Evolutionary conservation across 257 asterid genomes (phyloP), one percentile per base, ranked within the genome.

Genomic region (Eucommia ulmoides): DNA sequence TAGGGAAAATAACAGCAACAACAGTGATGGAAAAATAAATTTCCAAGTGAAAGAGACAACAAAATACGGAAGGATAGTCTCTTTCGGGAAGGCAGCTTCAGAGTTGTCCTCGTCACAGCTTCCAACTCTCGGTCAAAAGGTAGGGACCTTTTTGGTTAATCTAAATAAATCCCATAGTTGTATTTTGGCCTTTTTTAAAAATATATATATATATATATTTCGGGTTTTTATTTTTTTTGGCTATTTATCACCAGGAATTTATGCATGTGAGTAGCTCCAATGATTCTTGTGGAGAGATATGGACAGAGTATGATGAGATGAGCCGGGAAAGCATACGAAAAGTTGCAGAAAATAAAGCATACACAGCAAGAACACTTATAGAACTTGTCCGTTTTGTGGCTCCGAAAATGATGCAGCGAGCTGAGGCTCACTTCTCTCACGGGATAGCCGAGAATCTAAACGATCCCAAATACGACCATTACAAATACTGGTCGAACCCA

Each of bases 401-500:
- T 47, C 96, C 96, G 20, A 85, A 76, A 63, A 79, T 71, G 88
- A 85, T 85, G 98, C 71, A 44, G 49, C 78, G 93, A 22, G 86
- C 92, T 3, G 86, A 80, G 66, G 72, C 82, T 60, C 98, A 85
- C 62, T 82, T 82, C 67, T 89, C 98, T 23, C 96, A 89, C 24
- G 96, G 93, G 29, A 64, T 89, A 59, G 93, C 98, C 5, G 82
- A 85, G 20, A 48, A 82, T 61, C 77, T 89, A 26, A 78, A 74
- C 19, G 93, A 89, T 58, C 94, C 82, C 0, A 89, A 80, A 53
- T 83, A 89, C 52, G 46, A 65, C 46, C 92, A 83, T 52, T 75
- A 78, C 62, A 89, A 85, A 70, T 85, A 78, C 55, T 85, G 96
- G 96, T 89, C 98, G 14, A 85, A 85, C 80, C 98, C 96, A 16